Evolutionary conservation across 441 rosid genomes (phyloP), one percentile per base, ranked within the genome.

Genomic region (Aleurites moluccanus): DNA sequence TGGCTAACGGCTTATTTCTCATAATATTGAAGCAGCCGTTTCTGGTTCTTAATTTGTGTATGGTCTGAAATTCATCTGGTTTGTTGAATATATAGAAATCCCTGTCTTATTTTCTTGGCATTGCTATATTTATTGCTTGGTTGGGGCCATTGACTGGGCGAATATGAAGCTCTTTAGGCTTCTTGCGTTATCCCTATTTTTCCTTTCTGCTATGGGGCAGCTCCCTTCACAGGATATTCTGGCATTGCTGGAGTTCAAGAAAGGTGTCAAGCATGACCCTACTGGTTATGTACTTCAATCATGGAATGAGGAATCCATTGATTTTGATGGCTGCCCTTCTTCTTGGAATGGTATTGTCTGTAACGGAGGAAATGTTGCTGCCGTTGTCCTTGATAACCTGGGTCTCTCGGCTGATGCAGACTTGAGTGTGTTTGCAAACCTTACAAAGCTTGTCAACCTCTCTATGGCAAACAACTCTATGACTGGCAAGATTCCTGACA

Each of bases 341-440:
- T 88, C 97, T 0, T 96, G 99, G 99, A 93, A 96, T 82, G 99
- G 99, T 20, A 87, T 96, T 16, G 88, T 96, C 49, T 96, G 99
- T 75, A 96, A 92, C 73, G 93, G 92, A 21, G 98, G 88, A 50
- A 90, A 89, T 84, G 94, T 96, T 55, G 99, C 99, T 67, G 98
- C 88, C 66, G 88, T 96, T 77, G 87, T 93, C 75, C 90, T 96
- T 38, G 91, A 92, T 66, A 92, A 90, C 77, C 77, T 96, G 77
- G 90, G 89, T 50, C 86, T 96, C 27, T 83, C 98, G 25, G 94
- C 95, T 75, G 91, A 88, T 75, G 95, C 70, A 30, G 98, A 93
- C 79, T 79, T 96, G 81, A 87, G 96, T 63, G 74, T 92, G 57
- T 89, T 96, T 75, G 82, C 89, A 6, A 93, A 96, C 84, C 97